phyloP scores from a whole-genome alignment of 2,329 filamentous ascomycete species.

The Gremmenia infestans region DNA sequence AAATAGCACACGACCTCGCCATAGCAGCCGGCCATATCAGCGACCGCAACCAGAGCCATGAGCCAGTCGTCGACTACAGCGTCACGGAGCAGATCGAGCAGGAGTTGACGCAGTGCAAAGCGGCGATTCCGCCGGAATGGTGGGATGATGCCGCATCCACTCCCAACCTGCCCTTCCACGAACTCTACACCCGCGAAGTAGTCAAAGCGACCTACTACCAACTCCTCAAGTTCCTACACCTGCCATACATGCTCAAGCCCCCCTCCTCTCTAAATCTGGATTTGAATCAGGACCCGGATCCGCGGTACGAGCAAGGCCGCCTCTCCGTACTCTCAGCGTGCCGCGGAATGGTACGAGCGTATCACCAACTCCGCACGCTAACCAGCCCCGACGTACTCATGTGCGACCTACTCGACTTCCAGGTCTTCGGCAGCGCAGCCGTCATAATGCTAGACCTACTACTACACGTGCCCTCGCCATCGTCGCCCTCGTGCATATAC shows the following conservation, averaged over 20 bases:
- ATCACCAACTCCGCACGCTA: constrained; percentile 32
- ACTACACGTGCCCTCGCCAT: constrained; percentile 25
- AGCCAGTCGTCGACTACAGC: constrained; percentile 32
- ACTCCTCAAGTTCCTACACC: constrained; percentile 37
- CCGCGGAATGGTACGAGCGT: constrained; percentile 32
- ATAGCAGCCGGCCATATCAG: constrained; percentile 36
- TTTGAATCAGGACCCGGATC: constrained; percentile 28
- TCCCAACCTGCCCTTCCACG: constrained; percentile 21
- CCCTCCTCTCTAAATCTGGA: too few species aligned
- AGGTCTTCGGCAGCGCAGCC: constrained; percentile 41
- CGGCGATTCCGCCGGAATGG: constrained; percentile 30
- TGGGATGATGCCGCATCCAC: constrained; percentile 24
- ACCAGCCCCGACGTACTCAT: constrained; percentile 30
- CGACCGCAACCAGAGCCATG: constrained; percentile 37
- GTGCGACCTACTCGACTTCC: constrained; percentile 45
- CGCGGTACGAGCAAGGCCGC: constrained; percentile 34
- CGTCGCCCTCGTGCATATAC: constrained; percentile 16
- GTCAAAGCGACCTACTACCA: constrained; percentile 38
- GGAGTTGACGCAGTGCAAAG: constrained; percentile 33
- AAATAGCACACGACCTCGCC: constrained; percentile 21
- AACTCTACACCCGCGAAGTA: constrained; percentile 31
- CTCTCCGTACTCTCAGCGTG: constrained; percentile 37
- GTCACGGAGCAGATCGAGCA: constrained; percentile 38
- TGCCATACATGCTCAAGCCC: constrained; percentile 41
- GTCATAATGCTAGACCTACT: constrained; percentile 38